Percentiles rank a stretch among this genome's conserved stretches.
Conservation (phyloP, 495 filamentous ascomycete species). For the Aspergillus nanangensis region DNA sequence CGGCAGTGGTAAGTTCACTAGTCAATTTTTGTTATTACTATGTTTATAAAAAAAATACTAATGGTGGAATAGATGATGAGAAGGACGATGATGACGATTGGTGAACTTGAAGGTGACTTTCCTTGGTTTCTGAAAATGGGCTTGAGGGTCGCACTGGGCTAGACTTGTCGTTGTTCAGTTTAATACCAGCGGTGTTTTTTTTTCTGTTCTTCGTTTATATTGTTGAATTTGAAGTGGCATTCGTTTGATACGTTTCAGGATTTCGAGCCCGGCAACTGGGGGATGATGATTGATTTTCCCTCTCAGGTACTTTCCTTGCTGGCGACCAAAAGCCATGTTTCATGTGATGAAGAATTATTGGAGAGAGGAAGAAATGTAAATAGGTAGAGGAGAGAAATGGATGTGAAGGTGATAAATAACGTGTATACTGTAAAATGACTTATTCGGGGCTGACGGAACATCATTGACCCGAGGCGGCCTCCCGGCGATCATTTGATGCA, state of each 20-base stretch:
- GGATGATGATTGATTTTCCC: background rate
- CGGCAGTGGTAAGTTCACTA: conserved; percentile 71
- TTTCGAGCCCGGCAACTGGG: background rate
- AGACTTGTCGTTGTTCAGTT: conserved; percentile 9
- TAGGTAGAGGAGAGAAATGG: too few relatives aligned
- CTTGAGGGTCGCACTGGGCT: conserved; percentile 3
- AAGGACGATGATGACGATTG: conserved; percentile 75
- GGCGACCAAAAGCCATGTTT: background rate
- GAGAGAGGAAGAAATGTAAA: background rate
- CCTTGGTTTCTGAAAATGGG: conserved; percentile 12
- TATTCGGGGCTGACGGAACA: too few relatives aligned
- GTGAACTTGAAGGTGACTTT: conserved; percentile 32
- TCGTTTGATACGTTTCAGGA: background rate
- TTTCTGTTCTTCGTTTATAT: conserved; percentile 1
- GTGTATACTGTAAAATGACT: too few relatives aligned
- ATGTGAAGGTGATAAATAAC: too few relatives aligned
- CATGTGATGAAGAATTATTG: background rate
- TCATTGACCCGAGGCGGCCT: conserved; percentile 8
- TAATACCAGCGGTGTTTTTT: conserved; percentile 12
- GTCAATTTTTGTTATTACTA: background rate
- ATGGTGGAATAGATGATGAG: conserved; percentile 61
- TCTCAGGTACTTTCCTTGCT: background rate
- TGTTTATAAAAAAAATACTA: background rate
- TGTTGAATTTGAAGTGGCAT: conserved; percentile 13
- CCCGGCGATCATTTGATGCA: background rate